A percentile compares a stretch with the other conserved stretches of the same genome.
Evolutionary conservation across 2,329 filamentous ascomycete species (phyloP).

Genomic region (Xylariaceae sp.): DNA sequence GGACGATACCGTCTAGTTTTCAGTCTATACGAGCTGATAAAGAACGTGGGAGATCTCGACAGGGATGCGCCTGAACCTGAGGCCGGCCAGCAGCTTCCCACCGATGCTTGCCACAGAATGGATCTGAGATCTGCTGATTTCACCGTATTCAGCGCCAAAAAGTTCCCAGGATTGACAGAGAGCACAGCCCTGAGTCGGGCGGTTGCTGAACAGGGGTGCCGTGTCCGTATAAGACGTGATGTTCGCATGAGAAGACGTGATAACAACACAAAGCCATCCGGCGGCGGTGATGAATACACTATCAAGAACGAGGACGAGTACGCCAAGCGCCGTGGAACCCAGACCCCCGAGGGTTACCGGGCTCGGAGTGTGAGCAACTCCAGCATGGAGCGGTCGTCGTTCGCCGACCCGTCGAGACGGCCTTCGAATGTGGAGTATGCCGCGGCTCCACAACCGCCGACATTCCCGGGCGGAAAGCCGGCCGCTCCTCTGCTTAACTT

Average conservation of each 20-base stretch:
- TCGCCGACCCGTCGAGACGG: constrained; percentile 23
- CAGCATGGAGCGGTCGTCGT: constrained; percentile 29
- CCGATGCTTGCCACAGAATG: constrained; percentile 73
- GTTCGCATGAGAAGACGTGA: constrained; percentile 85
- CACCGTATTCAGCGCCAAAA: constrained; percentile 92
- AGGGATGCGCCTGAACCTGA: constrained; percentile 38
- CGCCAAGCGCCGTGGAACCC: constrained; percentile 27
- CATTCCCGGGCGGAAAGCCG: constrained; percentile 25
- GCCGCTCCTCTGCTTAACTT: constrained; percentile 28
- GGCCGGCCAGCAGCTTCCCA: constrained; percentile 22
- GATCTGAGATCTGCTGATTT: constrained; percentile 87
- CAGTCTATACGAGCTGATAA: constrained; percentile 88
- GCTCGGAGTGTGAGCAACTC: constrained; percentile 31
- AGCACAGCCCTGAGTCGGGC: constrained; percentile 85
- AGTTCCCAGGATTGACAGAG: constrained; percentile 89
- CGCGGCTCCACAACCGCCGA: constrained; percentile 25
- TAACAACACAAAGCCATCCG: constrained; percentile 58
- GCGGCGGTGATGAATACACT: constrained; percentile 39
- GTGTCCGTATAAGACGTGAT: constrained; percentile 90
- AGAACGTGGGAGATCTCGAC: constrained; percentile 76
- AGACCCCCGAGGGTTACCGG: constrained; percentile 30
- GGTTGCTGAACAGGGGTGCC: constrained; percentile 93
- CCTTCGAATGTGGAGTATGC: constrained; percentile 30
- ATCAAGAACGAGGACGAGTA: constrained; percentile 57
- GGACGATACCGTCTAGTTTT: constrained; percentile 89